These are phyloP conservation scores for Saraca asoca DNA, from an alignment of 331 rosid genomes.

Conservation along the genomic window DNA sequence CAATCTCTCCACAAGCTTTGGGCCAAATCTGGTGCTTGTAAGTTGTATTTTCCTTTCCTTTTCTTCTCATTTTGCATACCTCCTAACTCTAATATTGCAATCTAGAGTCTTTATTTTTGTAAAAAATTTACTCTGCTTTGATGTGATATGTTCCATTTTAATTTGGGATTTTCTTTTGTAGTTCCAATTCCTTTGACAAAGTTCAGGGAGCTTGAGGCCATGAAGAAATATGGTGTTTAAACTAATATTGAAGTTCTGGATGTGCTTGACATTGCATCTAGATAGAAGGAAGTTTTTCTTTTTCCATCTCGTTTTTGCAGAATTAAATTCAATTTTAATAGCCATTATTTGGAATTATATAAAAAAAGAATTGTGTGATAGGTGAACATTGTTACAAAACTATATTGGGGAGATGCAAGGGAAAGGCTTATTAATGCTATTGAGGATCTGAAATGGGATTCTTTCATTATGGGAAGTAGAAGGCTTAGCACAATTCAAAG, in stretches of 20 bases:
- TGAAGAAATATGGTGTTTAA: slow-evolving; percentile 56
- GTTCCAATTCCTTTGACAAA: slow-evolving; percentile 78
- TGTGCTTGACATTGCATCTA: slow-evolving; percentile 64
- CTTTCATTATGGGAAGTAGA: slow-evolving; percentile 87
- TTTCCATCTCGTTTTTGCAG: not conserved
- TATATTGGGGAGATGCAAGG: slow-evolving; percentile 94
- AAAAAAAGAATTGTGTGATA: slow-evolving; percentile 5
- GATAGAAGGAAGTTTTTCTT: slow-evolving; percentile 68
- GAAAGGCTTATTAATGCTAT: slow-evolving; percentile 72
- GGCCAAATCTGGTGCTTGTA: slow-evolving; percentile 78
- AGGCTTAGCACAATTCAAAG: slow-evolving; percentile 78
- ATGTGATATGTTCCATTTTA: slow-evolving; percentile 12
- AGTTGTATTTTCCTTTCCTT: slow-evolving; percentile 5
- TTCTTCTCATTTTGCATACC: not conserved
- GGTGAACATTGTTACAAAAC: slow-evolving; percentile 60
- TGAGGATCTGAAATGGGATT: slow-evolving; percentile 79
- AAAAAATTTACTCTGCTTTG: not conserved
- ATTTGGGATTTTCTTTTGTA: slow-evolving; percentile 15
- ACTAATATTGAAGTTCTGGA: slow-evolving; percentile 79
- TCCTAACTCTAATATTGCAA: slow-evolving; percentile 1
- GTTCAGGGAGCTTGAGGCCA: slow-evolving; percentile 67
- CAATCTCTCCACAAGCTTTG: slow-evolving; percentile 55
- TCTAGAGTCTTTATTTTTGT: not conserved
- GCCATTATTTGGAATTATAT: too few species aligned
- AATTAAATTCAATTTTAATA: not conserved